Conservation (phyloP, 163 green algal species). For the Prototheca wickerhamii region DNA sequence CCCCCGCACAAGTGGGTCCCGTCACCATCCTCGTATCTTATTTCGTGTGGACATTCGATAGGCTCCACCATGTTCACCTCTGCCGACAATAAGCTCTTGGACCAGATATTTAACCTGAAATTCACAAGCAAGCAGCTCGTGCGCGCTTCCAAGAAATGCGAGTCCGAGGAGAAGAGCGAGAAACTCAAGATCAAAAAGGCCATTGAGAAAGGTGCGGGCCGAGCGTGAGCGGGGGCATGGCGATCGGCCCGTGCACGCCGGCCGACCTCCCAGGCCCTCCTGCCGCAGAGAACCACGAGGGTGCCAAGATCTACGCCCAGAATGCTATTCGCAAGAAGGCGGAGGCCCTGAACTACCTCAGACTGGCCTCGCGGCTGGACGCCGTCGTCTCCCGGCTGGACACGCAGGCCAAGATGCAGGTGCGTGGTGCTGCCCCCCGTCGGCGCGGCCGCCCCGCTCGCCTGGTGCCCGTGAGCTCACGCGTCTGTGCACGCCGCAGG, state of each 20-base stretch:
- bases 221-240: not conserved
- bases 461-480: no score
- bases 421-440: no score
- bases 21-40: no score
- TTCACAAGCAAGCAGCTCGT: conserved; percentile 92
- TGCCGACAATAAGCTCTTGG: conserved; percentile 50
- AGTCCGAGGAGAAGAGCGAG: conserved; percentile 54
- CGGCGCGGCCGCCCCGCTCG: no score
- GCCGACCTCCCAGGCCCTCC: not conserved
- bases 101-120: conserved; percentile 97
- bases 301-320: conserved; percentile 91
- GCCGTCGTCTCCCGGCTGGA: conserved; percentile 85
- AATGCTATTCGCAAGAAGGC: conserved; percentile 97
- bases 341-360: conserved; percentile 94
- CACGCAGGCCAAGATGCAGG: conserved; percentile 79
- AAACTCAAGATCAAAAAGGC: conserved; percentile 86
- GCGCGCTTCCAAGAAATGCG: conserved; percentile 75
- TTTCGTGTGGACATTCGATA: no score
- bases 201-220: conserved; percentile 80
- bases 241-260: not conserved
- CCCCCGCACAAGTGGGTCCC: not conserved
- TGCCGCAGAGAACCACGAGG: conserved; percentile 79
- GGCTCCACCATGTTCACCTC: conserved; percentile 10
- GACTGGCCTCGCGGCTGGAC: conserved; percentile 79
- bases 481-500: no score